phyloP scores from a whole-genome alignment of 352 stramenopile species.

The Pythium aphanidermatum region DNA sequence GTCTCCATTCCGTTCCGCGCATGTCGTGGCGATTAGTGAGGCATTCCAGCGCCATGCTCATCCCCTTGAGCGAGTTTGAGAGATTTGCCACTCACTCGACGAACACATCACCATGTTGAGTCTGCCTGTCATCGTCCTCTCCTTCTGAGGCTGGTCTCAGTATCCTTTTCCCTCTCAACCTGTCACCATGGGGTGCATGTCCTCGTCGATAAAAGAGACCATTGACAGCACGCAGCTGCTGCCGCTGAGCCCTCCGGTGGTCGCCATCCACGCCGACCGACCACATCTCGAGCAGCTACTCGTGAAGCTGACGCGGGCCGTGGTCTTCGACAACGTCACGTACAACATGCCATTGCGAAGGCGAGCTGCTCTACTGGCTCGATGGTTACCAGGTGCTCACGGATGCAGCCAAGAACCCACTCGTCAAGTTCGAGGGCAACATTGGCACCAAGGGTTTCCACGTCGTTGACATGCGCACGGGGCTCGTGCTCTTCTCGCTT shows the following conservation, averaged over 20 bases:
- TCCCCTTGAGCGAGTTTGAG: no score
- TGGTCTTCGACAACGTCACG: slow-evolving; percentile 4
- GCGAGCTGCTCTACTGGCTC: not conserved
- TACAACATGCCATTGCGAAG: not conserved
- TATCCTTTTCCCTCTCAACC: not conserved
- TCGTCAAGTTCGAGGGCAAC: not conserved
- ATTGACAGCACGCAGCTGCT: not conserved
- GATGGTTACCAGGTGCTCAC: slow-evolving; percentile 1
- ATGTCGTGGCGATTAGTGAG: no score
- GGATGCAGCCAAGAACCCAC: not conserved
- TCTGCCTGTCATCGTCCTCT: no score
- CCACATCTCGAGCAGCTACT: slow-evolving; percentile 5
- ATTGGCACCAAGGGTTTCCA: not conserved
- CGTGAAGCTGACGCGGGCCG: slow-evolving; percentile 1
- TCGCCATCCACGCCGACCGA: not conserved
- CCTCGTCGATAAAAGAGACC: slow-evolving; percentile 1
- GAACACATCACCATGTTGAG: no score
- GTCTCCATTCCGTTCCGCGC: no score
- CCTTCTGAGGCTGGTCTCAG: no score
- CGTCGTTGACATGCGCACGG: not conserved
- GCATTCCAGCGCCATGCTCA: no score
- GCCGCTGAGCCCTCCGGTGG: not conserved
- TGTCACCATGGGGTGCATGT: not conserved
- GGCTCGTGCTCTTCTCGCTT: not conserved
- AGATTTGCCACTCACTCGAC: no score